Conservation (phyloP, 2,329 filamentous ascomycete species). For the Fusarium graminum region DNA sequence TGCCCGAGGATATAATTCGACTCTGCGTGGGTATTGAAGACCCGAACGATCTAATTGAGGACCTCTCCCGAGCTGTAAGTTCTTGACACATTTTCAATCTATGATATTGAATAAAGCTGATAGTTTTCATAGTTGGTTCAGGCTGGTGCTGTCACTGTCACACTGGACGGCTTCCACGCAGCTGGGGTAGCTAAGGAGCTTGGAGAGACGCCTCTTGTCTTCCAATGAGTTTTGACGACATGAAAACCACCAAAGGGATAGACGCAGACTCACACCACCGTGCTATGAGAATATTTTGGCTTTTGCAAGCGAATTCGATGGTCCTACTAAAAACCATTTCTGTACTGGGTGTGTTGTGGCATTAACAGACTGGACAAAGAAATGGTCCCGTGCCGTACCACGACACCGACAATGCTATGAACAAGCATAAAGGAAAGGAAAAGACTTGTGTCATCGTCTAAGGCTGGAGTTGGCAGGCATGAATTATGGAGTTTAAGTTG, state of each 20-base stretch:
- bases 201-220: constrained; percentile 50
- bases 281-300: constrained; percentile 18
- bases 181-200: constrained; percentile 52
- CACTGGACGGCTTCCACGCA: constrained; percentile 84
- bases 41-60: constrained; percentile 89
- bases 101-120: constrained; percentile 41
- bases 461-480: constrained; percentile 45
- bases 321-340: constrained; percentile 24
- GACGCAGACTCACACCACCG: background rate
- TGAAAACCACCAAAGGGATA: background rate
- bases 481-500: constrained; percentile 42
- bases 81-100: background rate
- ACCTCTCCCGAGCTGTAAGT: constrained; percentile 90
- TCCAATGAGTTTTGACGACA: constrained; percentile 26
- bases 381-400: constrained; percentile 1
- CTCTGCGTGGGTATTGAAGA: constrained; percentile 98
- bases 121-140: constrained; percentile 78
- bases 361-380: constrained; percentile 4
- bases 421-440: constrained; percentile 21
- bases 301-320: constrained; percentile 41
- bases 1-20: constrained; percentile 97
- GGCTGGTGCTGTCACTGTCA: constrained; percentile 91
- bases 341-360: constrained; percentile 5
- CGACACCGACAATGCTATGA: constrained; percentile 11
- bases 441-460: constrained; percentile 42